A percentile compares a stretch with the other conserved stretches of the same genome.
Conservation (phyloP, 371 early-diverging fungal species). For the Lichtheimia ornata region DNA sequence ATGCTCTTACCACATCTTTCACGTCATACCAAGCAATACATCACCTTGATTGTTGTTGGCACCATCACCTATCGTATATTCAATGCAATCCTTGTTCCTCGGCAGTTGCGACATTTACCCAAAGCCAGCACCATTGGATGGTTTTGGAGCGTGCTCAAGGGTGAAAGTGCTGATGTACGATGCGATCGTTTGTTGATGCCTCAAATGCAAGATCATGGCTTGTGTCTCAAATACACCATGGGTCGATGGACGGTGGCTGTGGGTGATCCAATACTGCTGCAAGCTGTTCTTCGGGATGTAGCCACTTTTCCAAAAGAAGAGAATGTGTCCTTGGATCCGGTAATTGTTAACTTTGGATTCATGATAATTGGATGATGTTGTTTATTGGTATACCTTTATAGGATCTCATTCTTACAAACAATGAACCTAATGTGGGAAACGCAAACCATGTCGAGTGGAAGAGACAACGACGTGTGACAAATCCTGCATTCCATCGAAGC, state of each 20-base stretch:
- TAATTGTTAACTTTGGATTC: conserved; percentile 5
- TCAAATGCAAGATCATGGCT: conserved; percentile 24
- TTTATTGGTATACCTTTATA: conserved; percentile 4
- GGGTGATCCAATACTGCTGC: conserved; percentile 26
- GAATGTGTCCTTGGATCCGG: conserved; percentile 19
- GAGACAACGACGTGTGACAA: conserved; percentile 29
- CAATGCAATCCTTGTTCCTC: conserved; percentile 18
- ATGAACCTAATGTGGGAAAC: conserved; percentile 14
- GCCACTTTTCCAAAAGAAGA: conserved; percentile 24
- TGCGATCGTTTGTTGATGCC: conserved; percentile 19
- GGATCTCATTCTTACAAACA: conserved; percentile 16
- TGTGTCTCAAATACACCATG: conserved; percentile 28
- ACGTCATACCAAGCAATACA: no score
- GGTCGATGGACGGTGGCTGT: conserved; percentile 28
- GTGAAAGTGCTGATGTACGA: conserved; percentile 25
- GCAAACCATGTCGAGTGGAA: conserved; percentile 21
- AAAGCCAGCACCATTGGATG: conserved; percentile 21
- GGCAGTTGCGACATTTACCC: conserved; percentile 24
- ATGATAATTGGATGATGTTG: conserved; percentile 8
- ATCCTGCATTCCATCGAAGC: conserved; percentile 36
- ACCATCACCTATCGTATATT: not conserved
- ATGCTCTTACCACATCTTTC: no score
- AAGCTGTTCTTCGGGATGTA: conserved; percentile 22
- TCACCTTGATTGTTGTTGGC: no score
- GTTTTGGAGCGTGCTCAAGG: conserved; percentile 23